phyloP scores from a whole-genome alignment of 108 stramenopile genomes.

The Fistulifera pelliculosa region DNA sequence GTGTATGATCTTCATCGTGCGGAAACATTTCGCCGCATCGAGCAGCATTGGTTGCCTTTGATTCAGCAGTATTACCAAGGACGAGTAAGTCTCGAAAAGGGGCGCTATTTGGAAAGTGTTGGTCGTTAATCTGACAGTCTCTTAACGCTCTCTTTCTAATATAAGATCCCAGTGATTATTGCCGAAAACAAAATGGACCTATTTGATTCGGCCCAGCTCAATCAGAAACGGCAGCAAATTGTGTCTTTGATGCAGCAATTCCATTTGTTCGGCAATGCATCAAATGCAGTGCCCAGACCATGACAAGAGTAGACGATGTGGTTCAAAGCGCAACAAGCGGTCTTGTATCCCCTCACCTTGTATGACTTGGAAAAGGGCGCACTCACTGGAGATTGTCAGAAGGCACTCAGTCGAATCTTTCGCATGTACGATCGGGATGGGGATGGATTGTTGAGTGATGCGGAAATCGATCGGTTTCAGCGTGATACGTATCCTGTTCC shows the following conservation, averaged over 20 bases:
- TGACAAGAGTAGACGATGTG: constrained; percentile 71
- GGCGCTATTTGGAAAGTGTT: too few species aligned
- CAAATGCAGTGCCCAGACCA: constrained; percentile 75
- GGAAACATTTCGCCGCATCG: constrained; percentile 66
- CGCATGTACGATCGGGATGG: constrained; percentile 66
- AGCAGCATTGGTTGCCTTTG: constrained; percentile 73
- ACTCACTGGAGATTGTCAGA: constrained; percentile 40
- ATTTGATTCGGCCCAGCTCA: constrained; percentile 38
- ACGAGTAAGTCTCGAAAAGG: constrained; percentile 23
- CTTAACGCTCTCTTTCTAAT: constrained; percentile 1
- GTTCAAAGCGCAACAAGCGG: constrained; percentile 64
- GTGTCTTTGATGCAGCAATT: constrained; percentile 62
- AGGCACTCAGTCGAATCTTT: constrained; percentile 70
- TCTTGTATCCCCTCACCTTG: constrained; percentile 62
- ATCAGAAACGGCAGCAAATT: constrained; percentile 64
- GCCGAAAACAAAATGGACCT: constrained; percentile 81
- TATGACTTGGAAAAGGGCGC: constrained; percentile 59
- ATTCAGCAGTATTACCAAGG: constrained; percentile 72
- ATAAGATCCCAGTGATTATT: constrained; percentile 63
- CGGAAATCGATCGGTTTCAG: constrained; percentile 67
- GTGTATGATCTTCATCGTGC: constrained; percentile 75
- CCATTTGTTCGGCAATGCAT: constrained; percentile 77
- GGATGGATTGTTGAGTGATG: constrained; percentile 65
- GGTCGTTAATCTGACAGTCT: background rate
- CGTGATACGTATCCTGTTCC: constrained; percentile 47